Base-by-base conservation (phyloP, 1,284 basidiomycete genomes). In the Ceratobasidium sp. region DNA sequence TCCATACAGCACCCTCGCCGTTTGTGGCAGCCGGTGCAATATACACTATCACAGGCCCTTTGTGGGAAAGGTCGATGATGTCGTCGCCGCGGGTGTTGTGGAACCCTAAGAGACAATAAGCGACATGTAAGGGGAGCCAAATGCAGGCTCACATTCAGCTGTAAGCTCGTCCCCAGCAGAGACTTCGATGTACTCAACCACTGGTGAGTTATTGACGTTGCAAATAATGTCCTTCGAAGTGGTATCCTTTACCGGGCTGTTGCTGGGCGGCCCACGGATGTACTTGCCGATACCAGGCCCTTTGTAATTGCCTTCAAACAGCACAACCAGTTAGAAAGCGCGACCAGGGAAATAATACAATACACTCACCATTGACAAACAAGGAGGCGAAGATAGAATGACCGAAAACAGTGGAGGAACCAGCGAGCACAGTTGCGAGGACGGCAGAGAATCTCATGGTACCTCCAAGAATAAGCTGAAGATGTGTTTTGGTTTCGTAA, bases 11-110 rank as follows among this genome's bases (percentile, higher is more conserved):
- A 7, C 78, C 78, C 17, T 7, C 12, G 17, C 78, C 71, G 50
- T 78, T 75, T 15, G 71, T 62, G 3, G 42, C 42, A 48, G 78
- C 54, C 17, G 78, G 79, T 6, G 79, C 78, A 20, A 80, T 48
- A 33, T 78, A 80, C 12, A 79, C 78, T 56, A 66, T 50, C 40
- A 71, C 74, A 5, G 79, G 73, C 9, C 79, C 79, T 50, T 77
- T 75, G 75, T 80, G 79, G 61, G 57, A 70, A 7, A 10, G 3
- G 23, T 68, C 77, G 23, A 78, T 69, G 69, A 78, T 78, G 26
- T 78, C 77, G 50, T 78, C 77, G 28, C 42, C 17, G 12, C 61
- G 73, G 50, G 42, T 64, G 62, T 68, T 56, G 59, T 77, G 78
- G 33, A 20, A 69, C 78, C 77, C 75, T 67, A 38, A n/a, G n/a